Percentiles rank a stretch among this genome's conserved stretches.
Conservation (phyloP, 345 rosid species). For the Acer campestre region DNA sequence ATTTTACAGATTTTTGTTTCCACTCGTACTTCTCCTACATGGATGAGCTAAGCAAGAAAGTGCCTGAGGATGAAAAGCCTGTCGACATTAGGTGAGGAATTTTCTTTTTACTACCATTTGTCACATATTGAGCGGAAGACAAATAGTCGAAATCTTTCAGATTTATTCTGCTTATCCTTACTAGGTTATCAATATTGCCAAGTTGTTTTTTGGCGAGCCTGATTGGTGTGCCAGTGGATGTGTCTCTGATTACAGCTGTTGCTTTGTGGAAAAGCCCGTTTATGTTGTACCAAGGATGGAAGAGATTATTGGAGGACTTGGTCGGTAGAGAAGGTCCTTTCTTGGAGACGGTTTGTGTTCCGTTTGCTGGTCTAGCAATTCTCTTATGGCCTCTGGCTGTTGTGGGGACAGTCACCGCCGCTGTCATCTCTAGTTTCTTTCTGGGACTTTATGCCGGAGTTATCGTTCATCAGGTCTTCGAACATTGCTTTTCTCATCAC, state of each 20-base stretch:
- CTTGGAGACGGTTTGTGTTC: conserved; percentile 84
- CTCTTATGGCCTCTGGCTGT: conserved; percentile 89
- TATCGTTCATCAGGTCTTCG: conserved; percentile 67
- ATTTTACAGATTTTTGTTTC: conserved; percentile 86
- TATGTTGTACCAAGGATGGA: conserved; percentile 87
- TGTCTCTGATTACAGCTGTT: conserved; percentile 53
- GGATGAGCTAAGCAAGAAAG: conserved; percentile 75
- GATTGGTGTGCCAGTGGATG: conserved; percentile 65
- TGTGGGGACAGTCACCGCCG: conserved; percentile 54
- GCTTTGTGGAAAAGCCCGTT: conserved; percentile 84
- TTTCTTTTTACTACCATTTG: not conserved
- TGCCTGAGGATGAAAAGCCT: conserved; percentile 53
- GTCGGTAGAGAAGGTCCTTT: conserved; percentile 92
- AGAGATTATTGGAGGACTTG: conserved; percentile 80
- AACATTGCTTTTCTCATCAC: not conserved
- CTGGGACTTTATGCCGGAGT: conserved; percentile 72
- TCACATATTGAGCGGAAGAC: not conserved
- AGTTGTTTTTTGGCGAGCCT: conserved; percentile 62
- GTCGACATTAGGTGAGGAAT: conserved; percentile 54
- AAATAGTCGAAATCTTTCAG: not conserved
- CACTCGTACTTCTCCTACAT: conserved; percentile 85
- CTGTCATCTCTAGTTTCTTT: conserved; percentile 65
- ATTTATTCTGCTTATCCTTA: conserved; percentile 8
- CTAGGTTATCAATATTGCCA: conserved; percentile 68
- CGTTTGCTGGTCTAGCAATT: conserved; percentile 87